Base-by-base conservation (phyloP, 805 yeast genomes). In the Candida coquimbonensis region DNA sequence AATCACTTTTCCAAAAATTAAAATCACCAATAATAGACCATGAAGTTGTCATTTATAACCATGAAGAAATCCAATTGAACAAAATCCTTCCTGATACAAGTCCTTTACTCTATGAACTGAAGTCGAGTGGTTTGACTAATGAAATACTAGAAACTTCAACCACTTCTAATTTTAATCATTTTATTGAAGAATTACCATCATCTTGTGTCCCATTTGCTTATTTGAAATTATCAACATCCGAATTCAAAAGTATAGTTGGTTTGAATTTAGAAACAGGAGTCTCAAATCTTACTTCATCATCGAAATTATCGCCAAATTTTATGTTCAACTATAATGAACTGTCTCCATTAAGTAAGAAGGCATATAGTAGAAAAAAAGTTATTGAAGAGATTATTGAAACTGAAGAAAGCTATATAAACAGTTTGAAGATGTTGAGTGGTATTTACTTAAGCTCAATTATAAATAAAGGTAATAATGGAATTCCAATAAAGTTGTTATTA, bases 351-450 rank as follows among this genome's bases (percentile, higher is more conserved):
- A 45, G 53, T 7, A 55, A 54, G 38, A 48, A 43, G 36, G 49
- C 49, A 5, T 49, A 34, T 21, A 55, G 51, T 25, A 48, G 67
- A 36, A 55, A 50, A 21, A 64, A 60, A 39, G 47, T 65, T 2
- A 50, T 73, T n/a, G 70, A 73, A 45, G 85, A 79, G 54, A 55
- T 78, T 6, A 44, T 73, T 0, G 67, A 66, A 13, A 76, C 77
- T 12, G 85, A 79, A 52, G 66, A 63, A 25, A 62, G 61, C 1
- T 79, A 75, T 53, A 57, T 77, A n/a, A 62, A 64, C 38, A 70
- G 75, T 1, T 55, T 79, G 40, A 64, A 63, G 35, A 57, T 73
- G 49, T 58, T 78, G 17, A 61, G 65, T 7, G 67, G 64, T n/a
- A 67, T 63, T 34, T 78, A 76, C 48, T 53, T 75, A 5, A 68